phyloP scores from a whole-genome alignment of 495 filamentous ascomycete genomes.

The Melanomma pulvis-pyrius region DNA sequence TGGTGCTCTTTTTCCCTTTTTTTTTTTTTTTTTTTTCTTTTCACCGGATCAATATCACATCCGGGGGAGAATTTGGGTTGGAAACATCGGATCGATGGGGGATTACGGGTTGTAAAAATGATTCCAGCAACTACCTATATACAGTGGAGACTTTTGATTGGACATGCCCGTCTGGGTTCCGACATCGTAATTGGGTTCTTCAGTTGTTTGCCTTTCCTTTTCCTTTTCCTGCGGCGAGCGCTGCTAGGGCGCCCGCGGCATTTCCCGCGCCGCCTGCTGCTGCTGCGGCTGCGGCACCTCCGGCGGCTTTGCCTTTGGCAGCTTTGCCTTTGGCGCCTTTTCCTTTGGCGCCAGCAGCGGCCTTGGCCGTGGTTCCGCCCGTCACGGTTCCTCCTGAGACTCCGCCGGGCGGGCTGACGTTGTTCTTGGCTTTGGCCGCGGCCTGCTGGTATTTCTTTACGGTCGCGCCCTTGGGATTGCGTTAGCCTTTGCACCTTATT shows the following conservation, averaged over 20 bases:
- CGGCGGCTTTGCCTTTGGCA: not conserved
- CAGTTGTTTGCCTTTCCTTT: not conserved
- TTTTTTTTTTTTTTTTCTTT: too few species aligned
- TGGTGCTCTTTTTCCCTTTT: too few species aligned
- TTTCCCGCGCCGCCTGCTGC: not conserved
- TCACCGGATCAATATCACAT: too few species aligned
- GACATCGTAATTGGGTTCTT: too few species aligned
- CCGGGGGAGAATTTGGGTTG: too few species aligned
- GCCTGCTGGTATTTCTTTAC: not conserved
- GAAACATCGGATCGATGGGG: too few species aligned
- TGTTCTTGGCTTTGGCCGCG: constrained; percentile 8
- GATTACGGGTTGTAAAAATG: too few species aligned
- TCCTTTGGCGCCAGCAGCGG: not conserved
- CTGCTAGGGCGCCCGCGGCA: not conserved
- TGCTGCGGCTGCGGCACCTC: not conserved
- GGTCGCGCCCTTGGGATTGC: not conserved
- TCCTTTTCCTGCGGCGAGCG: not conserved
- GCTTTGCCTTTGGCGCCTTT: not conserved
- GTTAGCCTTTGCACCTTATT: not conserved
- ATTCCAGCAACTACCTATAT: too few species aligned
- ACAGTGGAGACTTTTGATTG: too few species aligned
- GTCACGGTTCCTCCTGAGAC: constrained; percentile 2
- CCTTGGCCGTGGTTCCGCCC: not conserved
- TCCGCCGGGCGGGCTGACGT: constrained; percentile 1
- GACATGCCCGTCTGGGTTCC: too few species aligned